Evolutionary conservation across 2,329 filamentous ascomycete genomes (phyloP).

Genomic region (Cryphonectria naterciae): DNA sequence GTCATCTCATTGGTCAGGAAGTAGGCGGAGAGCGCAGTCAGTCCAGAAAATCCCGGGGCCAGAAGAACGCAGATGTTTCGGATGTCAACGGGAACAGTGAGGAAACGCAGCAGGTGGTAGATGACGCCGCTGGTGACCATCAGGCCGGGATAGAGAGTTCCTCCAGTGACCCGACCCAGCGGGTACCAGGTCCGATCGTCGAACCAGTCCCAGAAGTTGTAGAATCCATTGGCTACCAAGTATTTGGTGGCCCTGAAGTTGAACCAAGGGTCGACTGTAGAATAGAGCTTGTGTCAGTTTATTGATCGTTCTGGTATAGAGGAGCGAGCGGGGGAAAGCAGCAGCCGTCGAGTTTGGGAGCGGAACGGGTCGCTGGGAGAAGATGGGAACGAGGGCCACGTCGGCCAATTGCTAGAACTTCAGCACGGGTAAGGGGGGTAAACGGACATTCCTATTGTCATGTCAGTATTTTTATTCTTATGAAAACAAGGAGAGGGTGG

Average conservation of each 20-base stretch:
- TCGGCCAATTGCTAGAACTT: background rate
- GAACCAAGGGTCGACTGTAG: constrained; percentile 91
- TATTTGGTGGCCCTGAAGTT: constrained; percentile 99
- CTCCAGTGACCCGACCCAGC: constrained; percentile 95
- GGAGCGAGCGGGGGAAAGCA: constrained; percentile 50
- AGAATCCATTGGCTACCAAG: constrained; percentile 94
- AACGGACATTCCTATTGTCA: constrained; percentile 6
- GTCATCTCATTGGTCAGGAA: constrained; percentile 98
- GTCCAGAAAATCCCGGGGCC: constrained; percentile 89
- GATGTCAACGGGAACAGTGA: constrained; percentile 94
- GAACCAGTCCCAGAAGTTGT: constrained; percentile 99
- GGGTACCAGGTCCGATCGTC: constrained; percentile 99
- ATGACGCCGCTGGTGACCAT: constrained; percentile 99
- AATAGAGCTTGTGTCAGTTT: constrained; percentile 35
- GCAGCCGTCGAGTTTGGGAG: background rate
- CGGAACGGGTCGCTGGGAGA: background rate
- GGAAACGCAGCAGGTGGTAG: constrained; percentile 87
- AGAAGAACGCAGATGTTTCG: constrained; percentile 98
- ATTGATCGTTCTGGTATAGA: constrained; percentile 12
- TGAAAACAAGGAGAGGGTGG: background rate
- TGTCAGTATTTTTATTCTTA: background rate
- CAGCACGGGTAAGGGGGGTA: background rate
- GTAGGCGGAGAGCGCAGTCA: constrained; percentile 92
- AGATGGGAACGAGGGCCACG: background rate
- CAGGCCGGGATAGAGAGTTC: constrained; percentile 96